A percentile compares a stretch with the other conserved stretches of the same genome.
These are phyloP conservation scores for Penicillium janthinellum DNA, from an alignment of 2,329 filamentous ascomycete species.

Conservation along the genomic window DNA sequence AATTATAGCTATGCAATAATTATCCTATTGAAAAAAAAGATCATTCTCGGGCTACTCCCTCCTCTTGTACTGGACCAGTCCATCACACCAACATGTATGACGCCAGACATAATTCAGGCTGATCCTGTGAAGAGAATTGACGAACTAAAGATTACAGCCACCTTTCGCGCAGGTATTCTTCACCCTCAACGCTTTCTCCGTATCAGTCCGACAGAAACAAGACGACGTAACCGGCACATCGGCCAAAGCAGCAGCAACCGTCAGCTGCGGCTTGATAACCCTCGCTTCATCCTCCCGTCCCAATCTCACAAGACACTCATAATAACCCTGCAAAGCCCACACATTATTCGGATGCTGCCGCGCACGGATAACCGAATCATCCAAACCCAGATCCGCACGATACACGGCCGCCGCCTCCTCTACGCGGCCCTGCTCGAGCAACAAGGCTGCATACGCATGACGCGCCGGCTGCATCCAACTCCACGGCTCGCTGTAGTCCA, in stretches of 20 bases:
- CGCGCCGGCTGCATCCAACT: slow-evolving; percentile 76
- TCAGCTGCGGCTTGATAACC: slow-evolving; percentile 54
- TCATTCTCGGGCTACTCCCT: not conserved
- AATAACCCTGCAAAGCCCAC: slow-evolving; percentile 72
- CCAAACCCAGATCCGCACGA: slow-evolving; percentile 62
- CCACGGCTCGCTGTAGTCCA: slow-evolving; percentile 76
- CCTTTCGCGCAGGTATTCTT: slow-evolving; percentile 15
- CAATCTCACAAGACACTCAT: slow-evolving; percentile 66
- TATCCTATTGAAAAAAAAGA: too few relatives aligned
- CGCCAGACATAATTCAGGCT: too few relatives aligned
- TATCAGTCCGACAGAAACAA: slow-evolving; percentile 56
- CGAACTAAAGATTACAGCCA: slow-evolving; percentile 1
- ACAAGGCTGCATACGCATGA: slow-evolving; percentile 69
- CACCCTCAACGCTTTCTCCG: slow-evolving; percentile 9
- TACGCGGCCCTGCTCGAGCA: slow-evolving; percentile 66
- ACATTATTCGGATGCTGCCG: slow-evolving; percentile 72
- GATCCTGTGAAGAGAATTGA: not conserved
- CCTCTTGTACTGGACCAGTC: not conserved
- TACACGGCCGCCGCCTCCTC: slow-evolving; percentile 62
- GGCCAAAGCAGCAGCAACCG: slow-evolving; percentile 56
- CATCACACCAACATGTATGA: too few relatives aligned
- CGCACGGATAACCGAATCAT: slow-evolving; percentile 63
- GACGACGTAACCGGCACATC: slow-evolving; percentile 62
- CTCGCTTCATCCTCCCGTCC: slow-evolving; percentile 53
- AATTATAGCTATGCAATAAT: too few relatives aligned